phyloP scores from a whole-genome alignment of 192 early-diverging fungal species.

The Rhizophlyctis rosea region DNA sequence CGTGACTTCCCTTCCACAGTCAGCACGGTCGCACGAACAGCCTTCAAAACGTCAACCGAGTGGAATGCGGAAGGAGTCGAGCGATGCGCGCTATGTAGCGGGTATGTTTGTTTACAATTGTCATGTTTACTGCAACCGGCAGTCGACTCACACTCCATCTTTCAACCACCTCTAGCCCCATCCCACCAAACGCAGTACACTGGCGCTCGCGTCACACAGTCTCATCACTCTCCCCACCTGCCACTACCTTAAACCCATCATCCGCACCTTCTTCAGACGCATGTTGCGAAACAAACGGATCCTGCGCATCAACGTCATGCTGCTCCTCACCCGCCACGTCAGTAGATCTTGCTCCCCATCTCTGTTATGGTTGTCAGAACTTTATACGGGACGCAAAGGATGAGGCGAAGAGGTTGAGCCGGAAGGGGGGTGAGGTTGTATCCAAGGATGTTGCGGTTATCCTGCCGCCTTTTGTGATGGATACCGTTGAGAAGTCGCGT shows the following conservation, averaged over 20 bases:
- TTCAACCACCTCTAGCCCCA: conserved; percentile 4
- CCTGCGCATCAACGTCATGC: neutral
- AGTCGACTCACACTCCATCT: neutral
- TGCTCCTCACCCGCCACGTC: neutral
- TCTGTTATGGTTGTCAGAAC: conserved; percentile 39
- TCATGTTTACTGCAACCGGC: neutral
- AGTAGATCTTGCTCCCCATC: conserved; percentile 2
- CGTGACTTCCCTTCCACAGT: conserved; percentile 81
- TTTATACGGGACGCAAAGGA: conserved; percentile 26
- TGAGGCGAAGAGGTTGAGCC: no score
- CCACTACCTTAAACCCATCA: neutral
- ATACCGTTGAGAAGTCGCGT: neutral
- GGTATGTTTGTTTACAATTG: conserved; percentile 43
- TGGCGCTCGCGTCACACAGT: conserved; percentile 16
- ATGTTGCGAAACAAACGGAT: neutral
- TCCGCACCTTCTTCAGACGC: neutral
- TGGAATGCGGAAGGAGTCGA: conserved; percentile 40
- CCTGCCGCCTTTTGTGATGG: conserved; percentile 8
- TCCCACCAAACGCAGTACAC: neutral
- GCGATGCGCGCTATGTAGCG: conserved; percentile 64
- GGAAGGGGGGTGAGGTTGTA: no score
- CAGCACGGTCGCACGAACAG: conserved; percentile 78
- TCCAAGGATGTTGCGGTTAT: neutral
- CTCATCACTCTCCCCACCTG: neutral
- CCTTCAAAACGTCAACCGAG: conserved; percentile 65